Evolutionary conservation across 768 basidiomycete genomes (phyloP).

Genomic region (Lactarius deliciosus): DNA sequence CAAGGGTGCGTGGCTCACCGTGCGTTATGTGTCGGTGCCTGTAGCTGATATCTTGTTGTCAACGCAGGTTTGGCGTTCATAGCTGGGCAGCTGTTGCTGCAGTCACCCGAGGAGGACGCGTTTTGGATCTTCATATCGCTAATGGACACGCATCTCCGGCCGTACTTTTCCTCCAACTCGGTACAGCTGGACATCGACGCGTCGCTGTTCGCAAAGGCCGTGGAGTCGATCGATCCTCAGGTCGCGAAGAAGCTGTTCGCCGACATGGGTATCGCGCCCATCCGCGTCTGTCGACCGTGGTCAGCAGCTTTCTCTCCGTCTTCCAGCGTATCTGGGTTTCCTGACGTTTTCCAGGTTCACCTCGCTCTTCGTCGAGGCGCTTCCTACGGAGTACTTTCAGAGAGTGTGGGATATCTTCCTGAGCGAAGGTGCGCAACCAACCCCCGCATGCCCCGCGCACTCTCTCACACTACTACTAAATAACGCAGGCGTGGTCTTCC

Average conservation of each 20-base stretch:
- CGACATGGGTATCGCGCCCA: conserved; percentile 59
- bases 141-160: conserved; percentile 81
- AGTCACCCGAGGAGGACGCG: conserved; percentile 83
- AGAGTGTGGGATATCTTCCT: conserved; percentile 84
- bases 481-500: conserved; percentile 60
- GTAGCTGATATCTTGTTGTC: conserved; percentile 3
- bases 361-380: conserved; percentile 62
- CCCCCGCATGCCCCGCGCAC: not conserved
- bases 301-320: conserved; percentile 35
- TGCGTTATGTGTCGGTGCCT: conserved; percentile 9
- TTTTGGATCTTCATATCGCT: conserved; percentile 89
- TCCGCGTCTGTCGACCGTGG: conserved; percentile 64
- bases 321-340: not conserved
- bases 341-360: conserved; percentile 55
- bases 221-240: conserved; percentile 60
- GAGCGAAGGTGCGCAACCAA: conserved; percentile 59
- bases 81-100: conserved; percentile 67
- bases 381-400: conserved; percentile 64
- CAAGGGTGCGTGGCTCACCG: conserved; percentile 44
- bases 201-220: conserved; percentile 61
- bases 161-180: conserved; percentile 63
- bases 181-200: conserved; percentile 77
- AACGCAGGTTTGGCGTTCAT: conserved; percentile 63
- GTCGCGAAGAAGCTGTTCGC: conserved; percentile 68
- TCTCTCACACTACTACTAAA: not conserved